Percentiles rank a stretch among this genome's conserved stretches.
Evolutionary conservation across 108 stramenopile species (phyloP).

Genomic region (Fragilariopsis cylindrus): DNA sequence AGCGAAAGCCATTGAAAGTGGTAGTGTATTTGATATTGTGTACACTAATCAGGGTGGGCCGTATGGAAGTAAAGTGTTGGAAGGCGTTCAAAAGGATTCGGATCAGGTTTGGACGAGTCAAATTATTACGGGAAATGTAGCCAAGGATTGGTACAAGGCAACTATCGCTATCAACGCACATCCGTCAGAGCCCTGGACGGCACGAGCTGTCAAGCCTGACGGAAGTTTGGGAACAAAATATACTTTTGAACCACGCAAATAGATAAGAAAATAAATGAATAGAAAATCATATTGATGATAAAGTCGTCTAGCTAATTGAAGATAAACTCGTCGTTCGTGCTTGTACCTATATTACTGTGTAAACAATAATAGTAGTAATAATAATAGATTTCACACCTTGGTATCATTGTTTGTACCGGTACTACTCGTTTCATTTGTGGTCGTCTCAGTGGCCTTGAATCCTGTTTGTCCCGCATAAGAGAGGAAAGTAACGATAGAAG

Average conservation of each 20-base stretch:
- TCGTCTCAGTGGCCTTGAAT: neutral
- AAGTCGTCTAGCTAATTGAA: neutral
- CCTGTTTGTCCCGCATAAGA: conserved; percentile 30
- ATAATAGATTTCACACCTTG: neutral
- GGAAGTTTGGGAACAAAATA: conserved; percentile 62
- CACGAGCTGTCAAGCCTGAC: conserved; percentile 70
- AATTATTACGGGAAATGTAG: conserved; percentile 45
- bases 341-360: neutral
- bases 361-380: neutral
- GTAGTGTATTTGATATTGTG: conserved; percentile 55
- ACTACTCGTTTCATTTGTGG: too few relatives aligned
- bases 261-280: neutral
- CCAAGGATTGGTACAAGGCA: conserved; percentile 78
- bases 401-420: neutral
- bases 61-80: conserved; percentile 79
- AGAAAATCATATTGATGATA: too few relatives aligned
- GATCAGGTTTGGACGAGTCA: conserved; percentile 73
- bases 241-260: conserved; percentile 38
- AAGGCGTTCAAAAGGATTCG: conserved; percentile 71
- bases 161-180: conserved; percentile 71
- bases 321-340: neutral
- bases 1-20: conserved; percentile 41
- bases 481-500: conserved; percentile 38
- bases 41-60: conserved; percentile 86
- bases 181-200: conserved; percentile 69